A percentile compares a stretch with the other conserved stretches of the same genome.
Conservation (phyloP, 2,329 filamentous ascomycete species). For the Geoglossum cookeanum region DNA sequence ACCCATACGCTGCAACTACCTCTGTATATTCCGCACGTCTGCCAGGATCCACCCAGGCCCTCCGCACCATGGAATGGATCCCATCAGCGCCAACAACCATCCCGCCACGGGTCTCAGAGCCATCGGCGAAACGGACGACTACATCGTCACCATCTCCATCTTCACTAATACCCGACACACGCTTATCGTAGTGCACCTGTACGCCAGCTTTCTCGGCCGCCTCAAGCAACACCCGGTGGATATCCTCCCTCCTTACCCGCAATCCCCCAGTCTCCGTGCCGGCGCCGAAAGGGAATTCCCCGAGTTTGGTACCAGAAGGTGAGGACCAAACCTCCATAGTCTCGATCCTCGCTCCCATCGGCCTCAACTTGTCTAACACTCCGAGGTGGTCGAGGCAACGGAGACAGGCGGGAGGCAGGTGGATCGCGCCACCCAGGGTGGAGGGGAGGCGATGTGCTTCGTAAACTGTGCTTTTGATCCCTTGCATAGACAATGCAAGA, state of each 20-base stretch:
- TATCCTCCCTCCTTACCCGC: constrained; percentile 13
- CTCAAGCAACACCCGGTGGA: constrained; percentile 13
- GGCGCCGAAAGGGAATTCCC: constrained; percentile 9
- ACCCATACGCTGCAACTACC: no score
- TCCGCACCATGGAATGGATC: constrained; percentile 5
- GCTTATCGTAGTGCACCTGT: neutral
- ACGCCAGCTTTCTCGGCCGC: constrained; percentile 8
- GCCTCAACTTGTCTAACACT: constrained; percentile 13
- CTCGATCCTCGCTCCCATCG: constrained; percentile 14
- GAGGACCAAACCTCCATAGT: constrained; percentile 12
- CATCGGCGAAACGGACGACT: constrained; percentile 10
- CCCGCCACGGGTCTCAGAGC: constrained; percentile 9
- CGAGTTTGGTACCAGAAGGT: constrained; percentile 5
- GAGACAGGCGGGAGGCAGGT: constrained; percentile 28
- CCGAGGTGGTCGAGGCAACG: constrained; percentile 25
- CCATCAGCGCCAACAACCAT: constrained; percentile 15
- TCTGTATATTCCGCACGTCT: no score
- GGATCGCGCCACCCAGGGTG: constrained; percentile 27
- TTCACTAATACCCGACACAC: constrained; percentile 4
- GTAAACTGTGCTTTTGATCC: constrained; percentile 20
- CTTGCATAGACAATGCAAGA: neutral
- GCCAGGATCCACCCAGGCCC: no score
- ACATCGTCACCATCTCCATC: constrained; percentile 5
- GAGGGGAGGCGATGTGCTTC: constrained; percentile 28
- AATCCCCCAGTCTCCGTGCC: constrained; percentile 8